Base-by-base conservation (phyloP, 2,329 filamentous ascomycete species). In the Phyllosticta paracitricarpa region DNA sequence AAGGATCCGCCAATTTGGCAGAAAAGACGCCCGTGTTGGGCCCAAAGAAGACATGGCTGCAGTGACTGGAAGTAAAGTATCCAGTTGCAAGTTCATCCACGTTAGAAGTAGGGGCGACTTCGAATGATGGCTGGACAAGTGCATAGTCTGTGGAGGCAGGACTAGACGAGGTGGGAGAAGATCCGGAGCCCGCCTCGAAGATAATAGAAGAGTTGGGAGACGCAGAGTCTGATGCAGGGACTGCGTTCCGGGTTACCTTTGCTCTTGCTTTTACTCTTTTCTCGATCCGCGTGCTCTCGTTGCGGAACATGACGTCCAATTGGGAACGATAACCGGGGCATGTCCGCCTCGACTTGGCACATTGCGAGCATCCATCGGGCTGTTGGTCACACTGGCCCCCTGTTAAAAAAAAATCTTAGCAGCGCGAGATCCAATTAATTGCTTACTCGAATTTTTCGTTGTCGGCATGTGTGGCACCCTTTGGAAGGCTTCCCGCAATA, bases 241-340 rank as follows among this genome's bases (percentile, higher is more conserved):
- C 35, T 12, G 14, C n/a, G 35, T 12, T n/a, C 3, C 35, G 54
- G 28, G 19, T 8, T 9, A 52, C 52, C 35, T 48, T 48, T 48
- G 35, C 35, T 14, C 35, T 17, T 6, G 35, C 35, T 17, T 48
- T 48, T 9, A 62, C 59, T 19, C 30, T 57, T n/a, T 26, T 40
- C 56, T 59, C 62, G 19, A 60, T 56, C 7, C 66, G 63, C 12
- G 66, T 65, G 62, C 65, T 70, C 61, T 70, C 69, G 51, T 71
- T 68, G 54, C 66, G 69, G 62, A 71, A 71, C 65, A 70, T 69
- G 66, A 72, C 67, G 7, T 67, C 64, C 56, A 70, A 56, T 9
- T 66, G 63, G 54, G 72, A 68, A 14, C 71, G 67, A 55, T 73
- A 73, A 8, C 71, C 71, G 62, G 69, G 63, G 56, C 71, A 72